Base-by-base conservation (phyloP, 2,329 filamentous ascomycete genomes). In the Colletotrichum sp. region DNA sequence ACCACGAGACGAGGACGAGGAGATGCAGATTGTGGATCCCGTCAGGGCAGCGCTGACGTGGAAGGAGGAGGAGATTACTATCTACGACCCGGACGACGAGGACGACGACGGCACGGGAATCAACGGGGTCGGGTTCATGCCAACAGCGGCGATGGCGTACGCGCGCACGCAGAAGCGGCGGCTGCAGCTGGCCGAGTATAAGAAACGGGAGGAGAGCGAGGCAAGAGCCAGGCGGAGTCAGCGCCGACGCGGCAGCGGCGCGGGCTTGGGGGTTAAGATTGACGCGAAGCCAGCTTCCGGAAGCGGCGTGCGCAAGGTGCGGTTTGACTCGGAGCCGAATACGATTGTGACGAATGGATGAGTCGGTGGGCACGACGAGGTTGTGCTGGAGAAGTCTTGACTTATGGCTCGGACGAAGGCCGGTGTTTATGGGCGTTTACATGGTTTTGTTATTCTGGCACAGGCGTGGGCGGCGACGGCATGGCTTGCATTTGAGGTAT, bases 91-190 rank as follows among this genome's bases (percentile, higher is more conserved):
- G 1, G 86, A 91, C 55, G 92, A 93, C 80, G 88, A 90, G 77
- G 92, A 94, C 77, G 92, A 94, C 79, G 92, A 94, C 80, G 92
- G 92, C 67, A 90, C 89, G 5, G 92, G 92, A 26, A 91, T 94
- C 80, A 93, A 94, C 81, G 92, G 92, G 7, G 91, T 94, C 75
- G 92, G 92, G 1, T 94, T 93, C 84, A 91, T 88, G 79, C 92
- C 92, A 3, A 93, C 91, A 0, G 87, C 92, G 7, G 91, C 91
- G 24, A 86, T 93, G 60, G 92, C 91, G 8, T 88, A 91, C 72
- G 88, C 89, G 6, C 87, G 92, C 21, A 85, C 88, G 3, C 86
- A 90, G 82, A 91, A 90, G 80, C 86, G 92, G 55, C 87, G 87
- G 72, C 89, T 91, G 81, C 92, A 93, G 82, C 87, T 94, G 79